A percentile compares a stretch with the other conserved stretches of the same genome.
Evolutionary conservation across 805 yeast genomes (phyloP).

Genomic region (Candida tallmaniae): DNA sequence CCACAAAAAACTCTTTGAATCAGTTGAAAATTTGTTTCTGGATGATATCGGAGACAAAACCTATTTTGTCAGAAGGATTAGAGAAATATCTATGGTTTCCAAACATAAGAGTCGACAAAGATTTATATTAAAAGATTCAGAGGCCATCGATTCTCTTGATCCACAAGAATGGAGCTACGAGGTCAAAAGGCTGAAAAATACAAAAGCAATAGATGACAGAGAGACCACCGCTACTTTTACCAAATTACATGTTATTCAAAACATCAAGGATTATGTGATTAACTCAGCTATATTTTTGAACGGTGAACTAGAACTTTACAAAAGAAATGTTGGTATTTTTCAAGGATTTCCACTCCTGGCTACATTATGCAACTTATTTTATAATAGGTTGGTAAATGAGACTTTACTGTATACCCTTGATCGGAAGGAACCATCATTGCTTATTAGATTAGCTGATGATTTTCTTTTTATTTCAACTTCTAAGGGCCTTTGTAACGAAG

Average conservation of each 20-base stretch:
- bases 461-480: constrained; percentile 64
- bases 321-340: constrained; percentile 66
- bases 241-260: constrained; percentile 40
- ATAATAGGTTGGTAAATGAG: constrained; percentile 54
- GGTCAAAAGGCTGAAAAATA: not conserved
- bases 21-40: constrained; percentile 27
- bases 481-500: constrained; percentile 15
- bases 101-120: constrained; percentile 4
- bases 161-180: constrained; percentile 2
- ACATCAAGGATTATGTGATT: constrained; percentile 51
- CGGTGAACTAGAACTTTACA: constrained; percentile 24
- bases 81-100: constrained; percentile 10
- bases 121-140: constrained; percentile 12
- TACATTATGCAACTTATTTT: constrained; percentile 67
- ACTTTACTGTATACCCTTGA: constrained; percentile 15
- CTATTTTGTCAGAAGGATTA: constrained; percentile 18
- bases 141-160: constrained; percentile 10
- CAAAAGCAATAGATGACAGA: constrained; percentile 13
- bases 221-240: constrained; percentile 31
- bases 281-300: constrained; percentile 42
- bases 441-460: constrained; percentile 75
- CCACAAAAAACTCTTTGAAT: constrained; percentile 33
- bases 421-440: constrained; percentile 19
- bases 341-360: constrained; percentile 84
- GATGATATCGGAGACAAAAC: constrained; percentile 14